Evolutionary conservation across 1,284 basidiomycete species (phyloP), one percentile per base, ranked within the genome.

Genomic region (Termitomyces sp.): DNA sequence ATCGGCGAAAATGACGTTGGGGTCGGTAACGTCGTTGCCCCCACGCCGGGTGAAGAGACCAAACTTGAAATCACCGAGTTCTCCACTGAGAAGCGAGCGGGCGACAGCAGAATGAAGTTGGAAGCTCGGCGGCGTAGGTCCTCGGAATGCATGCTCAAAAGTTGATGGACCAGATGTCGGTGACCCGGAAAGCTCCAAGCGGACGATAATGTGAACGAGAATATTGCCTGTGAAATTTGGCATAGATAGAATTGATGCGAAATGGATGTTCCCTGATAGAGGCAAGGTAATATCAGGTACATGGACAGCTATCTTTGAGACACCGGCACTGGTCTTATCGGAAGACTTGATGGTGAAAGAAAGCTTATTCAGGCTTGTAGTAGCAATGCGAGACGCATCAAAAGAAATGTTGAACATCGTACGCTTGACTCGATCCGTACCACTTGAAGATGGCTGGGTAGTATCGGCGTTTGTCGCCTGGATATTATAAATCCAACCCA

Each of bases 11-110:
- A 65, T 31, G 19, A 62, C 28, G 1, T 50, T 44, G 10, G 57
- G 60, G 9, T 55, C 50, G 3, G 31, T 57, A 3, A 52, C 57
- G 2, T 49, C 44, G 1, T 45, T 21, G 5, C 31, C 44, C 6
- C 28, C 30, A 19, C 58, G 57, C 31, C 58, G 58, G n/a, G 56
- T 60, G 56, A 63, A 64, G 12, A 62, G 57, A 13, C 58, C 64
- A 53, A 63, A 65, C 43, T 62, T 65, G 19, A 50, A 39, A 45
- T 65, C 55, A 1, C 59, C 49, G 5, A 63, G 31, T 13, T 58
- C 61, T 10, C 21, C 21, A 31, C 54, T 54, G 9, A 12, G 9
- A 21, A 60, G 51, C 5, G 47, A 52, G 8, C 34, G 46, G 5
- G 46, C 40, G 12, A 58, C 40, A 4, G 33, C 57, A 8, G 34